Conservation (phyloP, 108 stramenopile species). For the Skeletonema costatum region DNA sequence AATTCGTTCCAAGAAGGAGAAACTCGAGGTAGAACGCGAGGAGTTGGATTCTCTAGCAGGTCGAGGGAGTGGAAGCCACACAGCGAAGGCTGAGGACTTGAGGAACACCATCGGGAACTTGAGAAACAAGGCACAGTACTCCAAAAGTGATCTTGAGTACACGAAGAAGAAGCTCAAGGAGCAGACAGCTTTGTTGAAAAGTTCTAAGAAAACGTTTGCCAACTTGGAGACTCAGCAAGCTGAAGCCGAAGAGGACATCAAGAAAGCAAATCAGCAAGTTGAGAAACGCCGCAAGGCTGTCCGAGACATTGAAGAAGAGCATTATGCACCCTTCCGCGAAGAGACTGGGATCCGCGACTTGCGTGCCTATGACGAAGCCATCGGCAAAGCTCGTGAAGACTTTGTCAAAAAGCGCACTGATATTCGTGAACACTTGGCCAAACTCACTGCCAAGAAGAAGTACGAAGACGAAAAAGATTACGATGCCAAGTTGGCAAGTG, state of each 20-base stretch:
- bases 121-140: constrained; percentile 71
- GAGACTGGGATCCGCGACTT: constrained; percentile 82
- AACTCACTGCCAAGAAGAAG: constrained; percentile 53
- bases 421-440: constrained; percentile 75
- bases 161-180: constrained; percentile 76
- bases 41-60: constrained; percentile 61
- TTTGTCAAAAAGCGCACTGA: constrained; percentile 72
- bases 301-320: constrained; percentile 80
- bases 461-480: constrained; percentile 61
- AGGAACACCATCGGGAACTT: constrained; percentile 71
- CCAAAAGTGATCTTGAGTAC: constrained; percentile 78
- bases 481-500: constrained; percentile 56
- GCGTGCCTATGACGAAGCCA: constrained; percentile 84
- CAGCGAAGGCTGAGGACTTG: constrained; percentile 70
- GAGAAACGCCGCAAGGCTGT: constrained; percentile 51
- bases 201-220: constrained; percentile 51
- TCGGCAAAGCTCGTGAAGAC: constrained; percentile 79
- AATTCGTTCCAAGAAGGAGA: constrained; percentile 70
- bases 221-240: constrained; percentile 54
- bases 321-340: constrained; percentile 78
- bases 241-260: constrained; percentile 54
- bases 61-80: constrained; percentile 49
- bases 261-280: constrained; percentile 50
- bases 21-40: constrained; percentile 70
- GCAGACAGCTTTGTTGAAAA: constrained; percentile 62